Conservation (phyloP, 164 flowering plant genomes). For the Aristolochia contorta region DNA sequence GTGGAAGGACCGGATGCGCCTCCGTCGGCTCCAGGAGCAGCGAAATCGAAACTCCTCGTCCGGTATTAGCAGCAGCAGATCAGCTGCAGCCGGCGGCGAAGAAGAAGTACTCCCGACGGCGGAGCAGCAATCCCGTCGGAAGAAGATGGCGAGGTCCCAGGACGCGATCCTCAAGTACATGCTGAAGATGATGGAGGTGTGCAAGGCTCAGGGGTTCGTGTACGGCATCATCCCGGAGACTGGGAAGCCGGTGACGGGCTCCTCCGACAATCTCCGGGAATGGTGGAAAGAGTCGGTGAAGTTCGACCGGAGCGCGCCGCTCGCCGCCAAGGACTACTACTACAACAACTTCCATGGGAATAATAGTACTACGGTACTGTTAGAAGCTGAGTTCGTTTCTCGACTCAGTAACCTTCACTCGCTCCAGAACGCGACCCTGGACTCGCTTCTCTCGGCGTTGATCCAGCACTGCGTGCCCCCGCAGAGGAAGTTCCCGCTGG, state of each 20-base stretch:
- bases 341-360: too few relatives aligned
- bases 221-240: conserved; percentile 65
- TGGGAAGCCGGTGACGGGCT: conserved; percentile 55
- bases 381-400: too few relatives aligned
- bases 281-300: conserved; percentile 70
- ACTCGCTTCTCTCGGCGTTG: conserved; percentile 29
- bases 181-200: conserved; percentile 61
- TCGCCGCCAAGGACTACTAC: conserved; percentile 47
- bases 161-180: conserved; percentile 59
- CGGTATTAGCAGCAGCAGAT: too few relatives aligned
- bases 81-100: too few relatives aligned
- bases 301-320: conserved; percentile 53
- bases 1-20: conserved; percentile 34
- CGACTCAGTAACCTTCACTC: too few relatives aligned
- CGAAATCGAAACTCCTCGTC: conserved; percentile 13
- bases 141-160: conserved; percentile 51
- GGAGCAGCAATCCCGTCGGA: conserved; percentile 18
- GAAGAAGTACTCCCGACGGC: too few relatives aligned
- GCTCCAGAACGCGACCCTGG: conserved; percentile 27
- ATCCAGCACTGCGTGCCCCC: conserved; percentile 40
- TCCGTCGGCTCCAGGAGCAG: conserved; percentile 29
- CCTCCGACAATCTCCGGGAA: conserved; percentile 53
- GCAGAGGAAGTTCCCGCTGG: conserved; percentile 28
- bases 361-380: too few relatives aligned
- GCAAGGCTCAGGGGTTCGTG: conserved; percentile 57